Evolutionary conservation across 345 rosid species (phyloP), one percentile per base, ranked within the genome.

Genomic region (Ceriops decandra): DNA sequence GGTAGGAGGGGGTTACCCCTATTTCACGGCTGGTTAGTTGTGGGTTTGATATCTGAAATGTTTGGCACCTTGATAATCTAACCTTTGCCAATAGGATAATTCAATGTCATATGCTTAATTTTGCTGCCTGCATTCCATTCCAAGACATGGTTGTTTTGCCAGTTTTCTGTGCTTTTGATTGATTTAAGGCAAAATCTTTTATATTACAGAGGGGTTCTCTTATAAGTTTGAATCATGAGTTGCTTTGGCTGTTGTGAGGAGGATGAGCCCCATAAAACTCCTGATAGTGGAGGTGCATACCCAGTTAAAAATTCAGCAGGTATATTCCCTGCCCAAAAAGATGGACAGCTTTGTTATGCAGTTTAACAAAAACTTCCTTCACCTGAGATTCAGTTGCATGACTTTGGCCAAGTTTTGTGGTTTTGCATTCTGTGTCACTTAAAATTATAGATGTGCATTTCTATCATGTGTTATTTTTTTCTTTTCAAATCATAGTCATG

Each of bases 231-330:
- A 83, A 75, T 61, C 73, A 95, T 95, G 97, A 75, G 96, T 65
- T 91, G 97, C 78, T 91, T 95, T 59, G 64, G 89, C 58, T 90
- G 99, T 74, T 95, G 96, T 52, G 84, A 71, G 57, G 97, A 87
- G 51, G 96, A 86, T 78, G 93, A 85, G 66, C 66, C 77, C 76
- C 86, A 82, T 56, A 89, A 82, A 83, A 72, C 85, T 71, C 77
- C 96, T 60, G 93, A 95, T 54, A 74, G 60, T 78, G 91, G 90
- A 66, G 90, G 87, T 35, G 84, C 82, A 1, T 76, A 89, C 69
- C 58, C 80, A 59, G 78, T 77, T 24, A 89, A 88, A 81, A 83
- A 66, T 66, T 84, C 85, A 38, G 81, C 87, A 75, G 97, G 97
- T 90, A 83, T 71, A 74, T 66, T 36, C 30, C 27, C 46, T 6